Percentiles rank a stretch among this genome's conserved stretches.
phyloP scores from a whole-genome alignment of 139 green algal species.

The Chlorella sp. region DNA sequence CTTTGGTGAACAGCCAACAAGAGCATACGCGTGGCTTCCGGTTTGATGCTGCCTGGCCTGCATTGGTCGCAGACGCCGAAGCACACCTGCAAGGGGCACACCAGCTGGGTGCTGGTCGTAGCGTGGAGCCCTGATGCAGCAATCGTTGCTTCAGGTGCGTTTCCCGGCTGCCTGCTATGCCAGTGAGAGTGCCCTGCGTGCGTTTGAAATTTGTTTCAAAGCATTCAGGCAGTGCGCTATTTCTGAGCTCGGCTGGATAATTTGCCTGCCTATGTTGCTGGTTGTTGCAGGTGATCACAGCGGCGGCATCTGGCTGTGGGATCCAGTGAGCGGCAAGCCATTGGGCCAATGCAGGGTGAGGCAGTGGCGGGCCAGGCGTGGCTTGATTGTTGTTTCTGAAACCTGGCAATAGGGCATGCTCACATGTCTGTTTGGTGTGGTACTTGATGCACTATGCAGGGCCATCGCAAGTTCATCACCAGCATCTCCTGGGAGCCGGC shows the following conservation, averaged over 20 bases:
- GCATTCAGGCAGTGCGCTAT: too few relatives aligned
- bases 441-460: constrained; percentile 43
- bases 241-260: too few relatives aligned
- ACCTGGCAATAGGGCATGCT: too few relatives aligned
- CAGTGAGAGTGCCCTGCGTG: too few relatives aligned
- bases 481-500: constrained; percentile 94
- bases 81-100: constrained; percentile 89
- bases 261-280: too few relatives aligned
- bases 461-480: constrained; percentile 96
- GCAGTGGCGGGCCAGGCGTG: background rate
- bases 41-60: background rate
- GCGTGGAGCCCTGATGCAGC: constrained; percentile 91
- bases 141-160: constrained; percentile 72
- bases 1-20: background rate
- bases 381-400: too few relatives aligned
- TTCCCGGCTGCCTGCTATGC: too few relatives aligned
- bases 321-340: constrained; percentile 66
- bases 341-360: constrained; percentile 74
- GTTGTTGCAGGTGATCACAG: constrained; percentile 78
- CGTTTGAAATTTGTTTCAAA: too few relatives aligned
- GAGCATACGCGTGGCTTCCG: too few relatives aligned
- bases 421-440: too few relatives aligned
- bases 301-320: constrained; percentile 89
- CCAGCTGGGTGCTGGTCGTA: constrained; percentile 94
- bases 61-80: constrained; percentile 47